These are phyloP conservation scores for Suillus variegatus DNA, from an alignment of 768 basidiomycete genomes.

Conservation along the genomic window DNA sequence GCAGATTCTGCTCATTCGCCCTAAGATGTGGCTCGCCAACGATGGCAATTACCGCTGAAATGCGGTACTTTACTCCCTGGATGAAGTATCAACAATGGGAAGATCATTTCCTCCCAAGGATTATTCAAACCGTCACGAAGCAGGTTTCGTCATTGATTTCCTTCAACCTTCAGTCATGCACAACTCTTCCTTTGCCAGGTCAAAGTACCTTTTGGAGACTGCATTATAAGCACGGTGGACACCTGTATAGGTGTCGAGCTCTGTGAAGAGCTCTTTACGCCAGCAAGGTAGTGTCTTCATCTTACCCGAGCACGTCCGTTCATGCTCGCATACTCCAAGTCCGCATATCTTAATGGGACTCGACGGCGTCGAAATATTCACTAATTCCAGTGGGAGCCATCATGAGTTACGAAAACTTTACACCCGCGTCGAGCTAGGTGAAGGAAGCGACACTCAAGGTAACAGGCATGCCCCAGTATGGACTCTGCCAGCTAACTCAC, in stretches of 20 bases:
- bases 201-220: constrained; percentile 95
- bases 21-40: constrained; percentile 99
- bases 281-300: constrained; percentile 65
- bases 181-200: constrained; percentile 42
- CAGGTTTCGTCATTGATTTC: constrained; percentile 58
- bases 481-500: background rate
- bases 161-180: background rate
- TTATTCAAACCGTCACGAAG: constrained; percentile 84
- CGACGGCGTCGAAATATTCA: constrained; percentile 98
- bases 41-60: constrained; percentile 95
- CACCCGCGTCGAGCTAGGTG: constrained; percentile 90
- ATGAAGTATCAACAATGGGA: constrained; percentile 85
- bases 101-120: constrained; percentile 88
- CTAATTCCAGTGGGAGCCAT: constrained; percentile 97
- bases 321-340: constrained; percentile 40
- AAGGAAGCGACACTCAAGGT: constrained; percentile 97
- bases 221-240: constrained; percentile 88
- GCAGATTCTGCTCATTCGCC: constrained; percentile 90
- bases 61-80: constrained; percentile 95
- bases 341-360: constrained; percentile 98
- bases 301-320: background rate
- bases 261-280: constrained; percentile 98
- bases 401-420: constrained; percentile 98
- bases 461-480: background rate
- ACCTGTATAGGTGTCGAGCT: constrained; percentile 97